phyloP scores from a whole-genome alignment of 225 moss, liverwort and hornwort species.

The Neckera pumila region DNA sequence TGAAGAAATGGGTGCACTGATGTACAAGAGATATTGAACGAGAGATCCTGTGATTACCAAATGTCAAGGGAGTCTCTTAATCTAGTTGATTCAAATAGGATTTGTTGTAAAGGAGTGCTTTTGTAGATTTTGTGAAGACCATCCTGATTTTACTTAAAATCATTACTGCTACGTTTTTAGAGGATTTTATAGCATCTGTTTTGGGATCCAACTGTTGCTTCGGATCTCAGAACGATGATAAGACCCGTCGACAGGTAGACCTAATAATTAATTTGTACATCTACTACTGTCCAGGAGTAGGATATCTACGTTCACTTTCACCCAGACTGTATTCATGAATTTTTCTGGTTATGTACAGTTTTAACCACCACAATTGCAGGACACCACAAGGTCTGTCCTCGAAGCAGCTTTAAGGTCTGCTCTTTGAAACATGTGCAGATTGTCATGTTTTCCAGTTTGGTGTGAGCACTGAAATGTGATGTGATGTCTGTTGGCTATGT shows the following conservation, averaged over 20 bases:
- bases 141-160: slow-evolving; percentile 1
- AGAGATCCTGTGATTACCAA: not conserved
- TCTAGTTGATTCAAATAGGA: slow-evolving; percentile 18
- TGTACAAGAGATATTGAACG: slow-evolving; percentile 33
- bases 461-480: not conserved
- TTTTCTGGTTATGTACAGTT: slow-evolving; percentile 40
- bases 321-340: slow-evolving; percentile 10
- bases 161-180: not conserved
- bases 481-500: not conserved
- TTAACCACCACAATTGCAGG: slow-evolving; percentile 17
- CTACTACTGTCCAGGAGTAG: slow-evolving; percentile 3
- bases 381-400: slow-evolving; percentile 24
- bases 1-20: slow-evolving; percentile 25
- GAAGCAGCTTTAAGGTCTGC: slow-evolving; percentile 9
- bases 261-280: not conserved
- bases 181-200: slow-evolving; percentile 10
- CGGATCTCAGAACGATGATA: not conserved
- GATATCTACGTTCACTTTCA: not conserved
- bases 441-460: not conserved
- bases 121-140: slow-evolving; percentile 41
- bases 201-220: slow-evolving; percentile 15
- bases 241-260: not conserved
- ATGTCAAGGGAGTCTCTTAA: not conserved
- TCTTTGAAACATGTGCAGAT: not conserved
- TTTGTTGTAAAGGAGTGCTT: slow-evolving; percentile 35